Evolutionary conservation across 495 filamentous ascomycete genomes (phyloP).

Genomic region (Chaetomium tenue): DNA sequence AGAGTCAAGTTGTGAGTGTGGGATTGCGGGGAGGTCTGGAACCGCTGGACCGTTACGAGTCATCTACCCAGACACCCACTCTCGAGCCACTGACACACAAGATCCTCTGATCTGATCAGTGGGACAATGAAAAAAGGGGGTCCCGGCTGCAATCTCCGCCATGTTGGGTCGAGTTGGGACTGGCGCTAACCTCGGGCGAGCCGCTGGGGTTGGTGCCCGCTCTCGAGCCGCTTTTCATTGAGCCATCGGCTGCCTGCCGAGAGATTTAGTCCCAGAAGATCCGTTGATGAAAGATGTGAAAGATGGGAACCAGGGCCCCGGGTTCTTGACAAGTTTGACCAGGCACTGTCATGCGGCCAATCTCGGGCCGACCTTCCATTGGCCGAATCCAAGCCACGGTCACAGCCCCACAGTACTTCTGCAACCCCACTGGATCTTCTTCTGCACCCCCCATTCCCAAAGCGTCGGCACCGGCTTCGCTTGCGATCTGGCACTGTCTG

Average conservation of each 20-base stretch:
- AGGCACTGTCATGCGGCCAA: background rate
- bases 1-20: no score
- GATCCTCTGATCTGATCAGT: background rate
- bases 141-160: background rate
- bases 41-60: no score
- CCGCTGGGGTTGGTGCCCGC: background rate
- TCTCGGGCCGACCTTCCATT: background rate
- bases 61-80: no score
- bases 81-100: no score
- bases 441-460: background rate
- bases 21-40: no score
- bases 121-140: background rate
- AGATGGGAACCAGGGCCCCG: background rate
- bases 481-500: background rate
- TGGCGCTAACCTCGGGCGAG: no score
- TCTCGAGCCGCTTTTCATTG: background rate
- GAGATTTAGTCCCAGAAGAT: no score
- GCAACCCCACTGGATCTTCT: constrained; percentile 1
- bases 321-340: background rate
- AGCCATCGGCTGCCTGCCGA: no score
- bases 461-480: constrained; percentile 11
- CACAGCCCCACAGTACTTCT: background rate
- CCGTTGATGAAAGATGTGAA: no score
- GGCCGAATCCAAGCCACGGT: background rate
- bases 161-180: background rate